phyloP scores from a whole-genome alignment of 2,329 filamentous ascomycete genomes.

The Botrytis porri region DNA sequence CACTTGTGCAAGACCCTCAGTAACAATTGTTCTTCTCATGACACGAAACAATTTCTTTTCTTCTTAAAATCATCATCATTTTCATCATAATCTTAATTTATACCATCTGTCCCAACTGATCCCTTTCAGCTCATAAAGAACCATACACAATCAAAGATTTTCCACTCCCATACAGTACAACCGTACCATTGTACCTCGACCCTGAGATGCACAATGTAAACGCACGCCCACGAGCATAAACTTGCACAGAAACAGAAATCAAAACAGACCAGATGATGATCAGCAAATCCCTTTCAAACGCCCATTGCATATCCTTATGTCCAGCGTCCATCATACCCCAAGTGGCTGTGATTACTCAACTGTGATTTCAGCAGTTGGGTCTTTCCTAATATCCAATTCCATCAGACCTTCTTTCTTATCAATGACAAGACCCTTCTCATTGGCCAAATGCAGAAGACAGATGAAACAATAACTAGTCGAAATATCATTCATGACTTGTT shows the following conservation, averaged over 20 bases:
- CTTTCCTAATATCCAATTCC: slow-evolving; percentile 60
- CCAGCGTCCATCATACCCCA: not conserved
- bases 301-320: not conserved
- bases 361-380: slow-evolving; percentile 58
- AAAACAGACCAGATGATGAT: not conserved
- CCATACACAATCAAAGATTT: not conserved
- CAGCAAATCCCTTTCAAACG: not conserved
- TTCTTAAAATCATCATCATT: not conserved
- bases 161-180: not conserved
- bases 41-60: not conserved
- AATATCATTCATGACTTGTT: slow-evolving; percentile 85
- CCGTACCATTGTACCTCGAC: not conserved
- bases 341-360: slow-evolving; percentile 30
- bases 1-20: not conserved
- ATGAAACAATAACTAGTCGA: slow-evolving; percentile 94
- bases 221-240: not conserved
- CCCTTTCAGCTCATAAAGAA: not conserved
- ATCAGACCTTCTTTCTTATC: slow-evolving; percentile 50
- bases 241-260: not conserved
- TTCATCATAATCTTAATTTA: not conserved
- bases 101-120: not conserved
- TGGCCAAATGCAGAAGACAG: slow-evolving; percentile 70
- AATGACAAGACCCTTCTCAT: slow-evolving; percentile 69
- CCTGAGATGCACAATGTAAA: not conserved
- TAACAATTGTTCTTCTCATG: not conserved